Percentiles rank a stretch among this genome's conserved stretches.
phyloP scores from a whole-genome alignment of 164 flowering plant genomes.

The Vitis vinifera region DNA sequence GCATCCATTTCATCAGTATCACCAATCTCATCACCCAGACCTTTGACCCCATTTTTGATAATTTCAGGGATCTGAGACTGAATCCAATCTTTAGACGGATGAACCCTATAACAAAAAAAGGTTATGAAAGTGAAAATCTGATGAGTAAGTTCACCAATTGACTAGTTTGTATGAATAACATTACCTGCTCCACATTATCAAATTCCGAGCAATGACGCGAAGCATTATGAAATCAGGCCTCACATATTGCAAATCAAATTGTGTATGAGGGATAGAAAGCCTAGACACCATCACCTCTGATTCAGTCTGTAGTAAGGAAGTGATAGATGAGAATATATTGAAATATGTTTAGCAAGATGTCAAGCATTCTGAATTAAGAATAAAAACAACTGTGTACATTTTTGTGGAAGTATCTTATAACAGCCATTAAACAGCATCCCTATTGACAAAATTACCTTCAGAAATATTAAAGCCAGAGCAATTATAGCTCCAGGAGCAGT shows the following conservation, averaged over 20 bases:
- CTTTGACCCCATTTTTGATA: conserved; percentile 48
- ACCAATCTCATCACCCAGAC: conserved; percentile 50
- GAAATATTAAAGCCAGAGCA: conserved; percentile 81
- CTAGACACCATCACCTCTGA: conserved; percentile 63
- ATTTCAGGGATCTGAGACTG: conserved; percentile 83
- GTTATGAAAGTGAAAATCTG: conserved; percentile 6
- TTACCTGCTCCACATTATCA: conserved; percentile 97
- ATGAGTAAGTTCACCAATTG: background rate
- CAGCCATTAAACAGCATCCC: background rate
- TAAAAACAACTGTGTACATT: background rate
- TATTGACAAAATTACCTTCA: conserved; percentile 57
- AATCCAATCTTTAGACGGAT: conserved; percentile 80
- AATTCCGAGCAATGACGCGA: conserved; percentile 88
- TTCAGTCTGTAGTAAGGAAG: conserved; percentile 67
- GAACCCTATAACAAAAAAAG: conserved; percentile 47
- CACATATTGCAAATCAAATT: conserved; percentile 84
- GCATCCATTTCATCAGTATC: conserved; percentile 72
- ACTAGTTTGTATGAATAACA: conserved; percentile 7
- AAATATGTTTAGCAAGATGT: background rate
- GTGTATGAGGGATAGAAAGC: conserved; percentile 77
- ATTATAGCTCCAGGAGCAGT: conserved; percentile 98
- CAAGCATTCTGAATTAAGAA: background rate
- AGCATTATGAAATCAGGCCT: conserved; percentile 98
- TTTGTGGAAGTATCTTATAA: background rate
- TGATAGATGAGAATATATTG: conserved; percentile 6